Evolutionary conservation across 495 filamentous ascomycete genomes (phyloP).

Genomic region (Symbiotaphrina buchneri): DNA sequence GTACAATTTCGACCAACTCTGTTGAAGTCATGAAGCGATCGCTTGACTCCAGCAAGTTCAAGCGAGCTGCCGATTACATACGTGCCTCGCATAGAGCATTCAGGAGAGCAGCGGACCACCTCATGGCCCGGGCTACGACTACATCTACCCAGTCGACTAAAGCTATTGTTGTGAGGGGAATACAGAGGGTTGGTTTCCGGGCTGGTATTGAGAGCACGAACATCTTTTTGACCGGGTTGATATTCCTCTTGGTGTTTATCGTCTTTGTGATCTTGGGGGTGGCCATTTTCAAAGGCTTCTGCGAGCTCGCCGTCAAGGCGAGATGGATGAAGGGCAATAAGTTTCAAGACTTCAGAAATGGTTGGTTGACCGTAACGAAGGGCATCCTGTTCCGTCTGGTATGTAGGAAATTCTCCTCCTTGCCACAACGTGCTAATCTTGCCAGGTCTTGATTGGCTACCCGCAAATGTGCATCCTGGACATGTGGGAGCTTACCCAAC

Average conservation of each 20-base stretch:
- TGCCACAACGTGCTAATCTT: slow-evolving; percentile 2
- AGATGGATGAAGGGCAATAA: slow-evolving; percentile 70
- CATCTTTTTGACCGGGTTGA: slow-evolving; percentile 77
- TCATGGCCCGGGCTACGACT: slow-evolving; percentile 26
- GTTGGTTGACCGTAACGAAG: slow-evolving; percentile 70
- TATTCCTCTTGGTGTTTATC: slow-evolving; percentile 77
- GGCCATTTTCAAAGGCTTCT: slow-evolving; percentile 53
- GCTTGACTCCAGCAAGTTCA: no score
- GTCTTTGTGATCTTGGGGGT: slow-evolving; percentile 49
- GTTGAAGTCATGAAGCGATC: slow-evolving; percentile 68
- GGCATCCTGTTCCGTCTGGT: slow-evolving; percentile 80
- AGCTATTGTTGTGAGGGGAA: slow-evolving; percentile 56
- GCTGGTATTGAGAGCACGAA: slow-evolving; percentile 77
- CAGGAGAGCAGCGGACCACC: slow-evolving; percentile 20
- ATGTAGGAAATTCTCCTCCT: slow-evolving; percentile 7
- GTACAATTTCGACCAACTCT: slow-evolving; percentile 48
- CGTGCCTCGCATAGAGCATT: slow-evolving; percentile 18
- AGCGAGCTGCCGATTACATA: slow-evolving; percentile 7
- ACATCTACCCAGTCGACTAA: slow-evolving; percentile 17
- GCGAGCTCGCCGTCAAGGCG: slow-evolving; percentile 47
- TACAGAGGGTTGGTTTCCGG: slow-evolving; percentile 74
- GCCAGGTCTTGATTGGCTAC: slow-evolving; percentile 66
- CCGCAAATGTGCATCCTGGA: slow-evolving; percentile 83
- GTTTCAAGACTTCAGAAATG: slow-evolving; percentile 84
- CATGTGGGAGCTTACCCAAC: slow-evolving; percentile 78